These are phyloP conservation scores for Graphium sp. DNA, from an alignment of 2,329 filamentous ascomycete genomes.

Conservation along the genomic window DNA sequence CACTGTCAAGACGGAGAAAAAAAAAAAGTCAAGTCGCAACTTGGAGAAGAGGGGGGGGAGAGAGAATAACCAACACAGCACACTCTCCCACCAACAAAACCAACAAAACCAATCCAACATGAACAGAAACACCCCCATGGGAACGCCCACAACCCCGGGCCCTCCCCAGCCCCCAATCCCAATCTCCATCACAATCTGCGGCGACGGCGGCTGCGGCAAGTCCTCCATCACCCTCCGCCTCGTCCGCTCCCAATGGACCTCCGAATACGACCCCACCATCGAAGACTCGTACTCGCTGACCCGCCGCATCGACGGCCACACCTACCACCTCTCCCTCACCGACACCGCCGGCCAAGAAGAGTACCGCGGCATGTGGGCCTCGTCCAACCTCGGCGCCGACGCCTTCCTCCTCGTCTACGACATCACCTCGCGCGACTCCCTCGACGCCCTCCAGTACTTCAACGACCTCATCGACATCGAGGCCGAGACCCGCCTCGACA, in stretches of 20 bases:
- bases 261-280: slow-evolving; percentile 67
- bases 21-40: too few relatives aligned
- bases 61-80: too few relatives aligned
- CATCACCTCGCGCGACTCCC: slow-evolving; percentile 53
- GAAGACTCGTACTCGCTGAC: slow-evolving; percentile 78
- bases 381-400: slow-evolving; percentile 61
- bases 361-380: slow-evolving; percentile 75
- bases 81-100: too few relatives aligned
- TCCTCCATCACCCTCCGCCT: slow-evolving; percentile 72
- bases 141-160: too few relatives aligned
- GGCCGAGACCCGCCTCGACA: slow-evolving; percentile 50
- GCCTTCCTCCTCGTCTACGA: slow-evolving; percentile 81
- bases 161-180: slow-evolving; percentile 22
- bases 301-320: slow-evolving; percentile 62
- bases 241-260: slow-evolving; percentile 69
- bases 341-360: slow-evolving; percentile 85
- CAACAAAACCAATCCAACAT: too few relatives aligned
- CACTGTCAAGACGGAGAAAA: not conserved
- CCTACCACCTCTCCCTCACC: slow-evolving; percentile 63
- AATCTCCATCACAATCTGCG: slow-evolving; percentile 68
- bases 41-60: too few relatives aligned
- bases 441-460: slow-evolving; percentile 61
- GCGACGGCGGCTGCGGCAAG: slow-evolving; percentile 73
- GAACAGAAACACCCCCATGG: too few relatives aligned
- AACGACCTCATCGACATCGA: slow-evolving; percentile 76